Conservation (phyloP, 2,329 filamentous ascomycete genomes). For the Myotisia sp. region DNA sequence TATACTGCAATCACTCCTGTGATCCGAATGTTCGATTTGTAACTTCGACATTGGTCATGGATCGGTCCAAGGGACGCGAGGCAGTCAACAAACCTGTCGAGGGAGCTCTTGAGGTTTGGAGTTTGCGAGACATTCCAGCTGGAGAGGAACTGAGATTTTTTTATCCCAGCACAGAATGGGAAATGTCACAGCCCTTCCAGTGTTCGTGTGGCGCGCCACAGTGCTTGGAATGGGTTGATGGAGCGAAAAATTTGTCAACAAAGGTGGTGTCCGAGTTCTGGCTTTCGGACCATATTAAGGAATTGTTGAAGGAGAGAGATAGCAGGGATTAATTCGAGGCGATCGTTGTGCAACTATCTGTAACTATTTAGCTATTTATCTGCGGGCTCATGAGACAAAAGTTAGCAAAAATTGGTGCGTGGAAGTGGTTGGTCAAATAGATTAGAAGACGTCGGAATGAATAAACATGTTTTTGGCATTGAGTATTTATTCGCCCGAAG, state of each 20-base stretch:
- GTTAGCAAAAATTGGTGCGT: not conserved
- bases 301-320: constrained; percentile 9
- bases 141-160: constrained; percentile 45
- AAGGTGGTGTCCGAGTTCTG: constrained; percentile 44
- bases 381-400: not conserved
- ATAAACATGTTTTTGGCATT: too few species aligned
- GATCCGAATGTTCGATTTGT: constrained; percentile 53
- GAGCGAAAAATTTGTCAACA: constrained; percentile 45
- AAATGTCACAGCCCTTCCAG: constrained; percentile 57
- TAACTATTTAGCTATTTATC: not conserved
- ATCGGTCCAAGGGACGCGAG: constrained; percentile 40
- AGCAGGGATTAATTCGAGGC: constrained; percentile 1
- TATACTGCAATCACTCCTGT: constrained; percentile 57
- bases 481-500: too few species aligned
- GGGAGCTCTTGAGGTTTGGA: constrained; percentile 13
- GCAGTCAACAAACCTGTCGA: constrained; percentile 14
- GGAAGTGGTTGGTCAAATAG: not conserved
- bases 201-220: constrained; percentile 45
- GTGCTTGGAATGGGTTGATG: constrained; percentile 49
- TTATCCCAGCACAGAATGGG: constrained; percentile 62
- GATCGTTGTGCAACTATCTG: not conserved
- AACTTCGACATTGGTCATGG: constrained; percentile 30
- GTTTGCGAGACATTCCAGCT: constrained; percentile 11
- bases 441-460: too few species aligned
- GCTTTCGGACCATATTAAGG: constrained; percentile 45